Evolutionary conservation across 768 basidiomycete species (phyloP).

Genomic region (Russula virescens): DNA sequence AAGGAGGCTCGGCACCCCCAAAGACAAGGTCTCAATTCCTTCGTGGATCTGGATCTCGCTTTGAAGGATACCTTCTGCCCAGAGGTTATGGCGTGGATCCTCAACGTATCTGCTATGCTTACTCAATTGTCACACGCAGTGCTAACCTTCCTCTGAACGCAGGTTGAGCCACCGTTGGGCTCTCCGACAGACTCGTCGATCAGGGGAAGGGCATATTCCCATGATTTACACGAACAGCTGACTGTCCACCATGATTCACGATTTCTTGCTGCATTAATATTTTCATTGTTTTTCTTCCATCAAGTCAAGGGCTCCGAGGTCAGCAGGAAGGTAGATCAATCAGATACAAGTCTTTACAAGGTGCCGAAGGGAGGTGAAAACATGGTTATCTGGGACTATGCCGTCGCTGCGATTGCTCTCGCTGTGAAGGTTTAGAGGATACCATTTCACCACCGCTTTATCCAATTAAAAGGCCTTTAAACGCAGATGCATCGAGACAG

Average conservation of each 20-base stretch:
- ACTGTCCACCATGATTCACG: conserved; percentile 18
- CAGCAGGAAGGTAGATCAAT: not conserved
- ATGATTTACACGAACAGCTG: conserved; percentile 21
- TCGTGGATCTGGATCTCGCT: not conserved
- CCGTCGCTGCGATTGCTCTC: conserved; percentile 21
- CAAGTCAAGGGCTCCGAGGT: not conserved
- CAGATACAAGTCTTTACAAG: not conserved
- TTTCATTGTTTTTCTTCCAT: conserved; percentile 13
- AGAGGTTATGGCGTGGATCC: conserved; percentile 20
- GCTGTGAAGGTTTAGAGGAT: conserved; percentile 21
- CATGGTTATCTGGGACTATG: conserved; percentile 19
- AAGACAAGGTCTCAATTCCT: not conserved
- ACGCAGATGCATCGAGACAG: conserved; percentile 19
- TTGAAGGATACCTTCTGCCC: not conserved
- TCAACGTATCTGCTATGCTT: conserved; percentile 9
- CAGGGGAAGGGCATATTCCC: not conserved
- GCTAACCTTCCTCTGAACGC: not conserved
- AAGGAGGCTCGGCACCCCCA: not conserved
- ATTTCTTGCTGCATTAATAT: conserved; percentile 21
- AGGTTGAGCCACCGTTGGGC: conserved; percentile 19
- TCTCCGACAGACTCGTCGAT: not conserved
- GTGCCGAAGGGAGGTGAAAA: not conserved
- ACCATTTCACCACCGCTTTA: not conserved
- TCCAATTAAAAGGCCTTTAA: not conserved
- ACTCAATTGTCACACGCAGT: not conserved